Percentiles rank a stretch among this genome's conserved stretches.
Evolutionary conservation across 148 eudicot genomes (phyloP).

Genomic region (Hydrangea macrophylla): DNA sequence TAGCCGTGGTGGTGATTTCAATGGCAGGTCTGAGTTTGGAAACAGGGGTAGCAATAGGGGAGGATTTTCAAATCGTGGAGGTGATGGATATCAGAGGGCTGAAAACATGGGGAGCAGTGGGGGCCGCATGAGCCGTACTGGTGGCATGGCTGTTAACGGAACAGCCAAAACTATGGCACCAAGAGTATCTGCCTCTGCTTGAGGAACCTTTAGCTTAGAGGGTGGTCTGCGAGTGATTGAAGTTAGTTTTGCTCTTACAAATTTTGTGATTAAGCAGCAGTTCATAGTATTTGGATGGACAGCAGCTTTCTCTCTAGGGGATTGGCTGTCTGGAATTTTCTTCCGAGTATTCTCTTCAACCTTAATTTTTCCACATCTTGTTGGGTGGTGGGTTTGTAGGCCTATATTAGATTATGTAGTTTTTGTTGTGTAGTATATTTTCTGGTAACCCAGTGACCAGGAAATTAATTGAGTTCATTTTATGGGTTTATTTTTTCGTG

Average conservation of each 20-base stretch:
- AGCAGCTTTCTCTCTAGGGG: not conserved
- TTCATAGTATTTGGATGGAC: not conserved
- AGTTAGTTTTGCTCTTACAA: not conserved
- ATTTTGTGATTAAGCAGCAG: not conserved
- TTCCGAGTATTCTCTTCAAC: not conserved
- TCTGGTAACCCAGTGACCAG: too few relatives aligned
- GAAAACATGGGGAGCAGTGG: slow-evolving; percentile 28
- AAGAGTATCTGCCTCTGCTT: slow-evolving; percentile 47
- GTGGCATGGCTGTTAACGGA: slow-evolving; percentile 32
- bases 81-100: slow-evolving; percentile 56
- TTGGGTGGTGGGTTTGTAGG: too few relatives aligned
- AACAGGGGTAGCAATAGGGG: slow-evolving; percentile 47
- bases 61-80: slow-evolving; percentile 42
- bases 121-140: slow-evolving; percentile 48
- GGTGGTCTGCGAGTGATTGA: not conserved
- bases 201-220: slow-evolving; percentile 16
- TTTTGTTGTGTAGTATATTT: too few relatives aligned
- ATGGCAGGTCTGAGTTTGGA: slow-evolving; percentile 47
- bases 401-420: too few relatives aligned
- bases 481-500: too few relatives aligned
- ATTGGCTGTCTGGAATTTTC: not conserved
- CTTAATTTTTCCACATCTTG: not conserved
- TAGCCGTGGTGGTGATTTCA: slow-evolving; percentile 51
- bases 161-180: slow-evolving; percentile 37
- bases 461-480: too few relatives aligned